Base-by-base conservation (phyloP, 2,329 filamentous ascomycete genomes). In the Colletotrichum sp. region DNA sequence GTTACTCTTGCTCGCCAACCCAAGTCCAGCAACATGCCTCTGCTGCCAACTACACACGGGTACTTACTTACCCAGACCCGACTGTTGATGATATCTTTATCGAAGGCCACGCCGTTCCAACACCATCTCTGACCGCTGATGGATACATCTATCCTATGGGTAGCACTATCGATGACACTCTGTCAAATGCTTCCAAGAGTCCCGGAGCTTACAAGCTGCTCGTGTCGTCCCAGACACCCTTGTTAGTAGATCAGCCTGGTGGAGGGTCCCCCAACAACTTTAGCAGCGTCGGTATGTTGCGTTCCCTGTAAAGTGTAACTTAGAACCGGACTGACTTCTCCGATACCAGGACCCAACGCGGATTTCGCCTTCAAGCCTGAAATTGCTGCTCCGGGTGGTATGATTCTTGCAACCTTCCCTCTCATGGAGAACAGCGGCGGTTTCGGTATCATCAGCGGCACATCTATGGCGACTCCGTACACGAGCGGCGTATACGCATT, bases 391-490 rank as follows among this genome's bases (percentile, higher is more conserved):
- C 84, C 84, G 1, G 84, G 84, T 1, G 83, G 83, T 0, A 76
- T 81, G 24, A 83, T 85, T 15, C 79, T 86, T 9, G 81, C 83
- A 2, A 85, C 83, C 0, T 85, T 80, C 75, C 83, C 83, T 0
- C 69, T 84, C 4, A 82, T 79, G 5, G 67, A 78, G 1, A 71
- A 79, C 21, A 72, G 71, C 55, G 64, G 71, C 55, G 82, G 81
- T 15, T 86, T 84, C 34, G 80, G 81, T 4, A 82, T 84, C 32
- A 78, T 85, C 21, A 82, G 80, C 3, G 84, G 84, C 2, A 85
- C 84, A 1, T 84, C 83, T 5, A 85, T 86, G 84, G 81, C 84
- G 2, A 82, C 83, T 1, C 84, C 84, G 1, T 85, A 81, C 64
- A 73, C 83, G 1, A 79, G 82, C 21, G 84, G 80, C 7, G 81